Percentiles rank a stretch among this genome's conserved stretches.
Evolutionary conservation across 192 early-diverging fungal genomes (phyloP).

Genomic region (Coemansia sp.): DNA sequence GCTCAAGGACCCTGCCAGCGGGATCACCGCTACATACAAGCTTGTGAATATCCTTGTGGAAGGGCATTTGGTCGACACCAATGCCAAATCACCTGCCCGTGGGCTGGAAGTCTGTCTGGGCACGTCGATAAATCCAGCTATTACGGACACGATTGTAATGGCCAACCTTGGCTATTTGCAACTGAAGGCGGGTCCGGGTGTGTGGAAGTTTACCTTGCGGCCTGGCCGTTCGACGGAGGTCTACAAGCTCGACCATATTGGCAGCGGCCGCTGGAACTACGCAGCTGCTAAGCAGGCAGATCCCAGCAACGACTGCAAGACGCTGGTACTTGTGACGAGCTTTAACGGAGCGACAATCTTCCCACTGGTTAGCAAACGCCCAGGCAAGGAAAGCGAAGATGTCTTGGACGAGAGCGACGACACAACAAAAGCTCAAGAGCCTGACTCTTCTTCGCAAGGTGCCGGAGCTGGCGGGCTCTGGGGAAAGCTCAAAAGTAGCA

Average conservation of each 20-base stretch:
- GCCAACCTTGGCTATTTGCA: slow-evolving; percentile 98
- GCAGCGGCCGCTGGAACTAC: slow-evolving; percentile 40
- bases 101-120: slow-evolving; percentile 90
- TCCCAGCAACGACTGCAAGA: slow-evolving; percentile 23
- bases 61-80: slow-evolving; percentile 79
- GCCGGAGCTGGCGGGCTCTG: slow-evolving; percentile 18
- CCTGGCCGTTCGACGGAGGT: slow-evolving; percentile 80
- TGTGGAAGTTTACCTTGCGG: slow-evolving; percentile 80
- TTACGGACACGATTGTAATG: slow-evolving; percentile 96
- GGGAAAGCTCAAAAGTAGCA: slow-evolving; percentile 35
- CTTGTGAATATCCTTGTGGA: slow-evolving; percentile 87
- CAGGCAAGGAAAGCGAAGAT: slow-evolving; percentile 77
- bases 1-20: slow-evolving; percentile 38
- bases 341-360: slow-evolving; percentile 84
- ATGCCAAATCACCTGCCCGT: slow-evolving; percentile 73
- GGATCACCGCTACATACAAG: slow-evolving; percentile 74
- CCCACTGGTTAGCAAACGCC: slow-evolving; percentile 75
- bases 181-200: slow-evolving; percentile 88
- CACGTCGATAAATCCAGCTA: slow-evolving; percentile 58
- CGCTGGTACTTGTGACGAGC: slow-evolving; percentile 65
- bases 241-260: slow-evolving; percentile 63
- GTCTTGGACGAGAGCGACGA: slow-evolving; percentile 56
- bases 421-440: slow-evolving; percentile 22
- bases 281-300: slow-evolving; percentile 18
- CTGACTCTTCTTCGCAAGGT: slow-evolving; percentile 2